Evolutionary conservation across 2,329 filamentous ascomycete species (phyloP).

Genomic region (Microdochium nivale): DNA sequence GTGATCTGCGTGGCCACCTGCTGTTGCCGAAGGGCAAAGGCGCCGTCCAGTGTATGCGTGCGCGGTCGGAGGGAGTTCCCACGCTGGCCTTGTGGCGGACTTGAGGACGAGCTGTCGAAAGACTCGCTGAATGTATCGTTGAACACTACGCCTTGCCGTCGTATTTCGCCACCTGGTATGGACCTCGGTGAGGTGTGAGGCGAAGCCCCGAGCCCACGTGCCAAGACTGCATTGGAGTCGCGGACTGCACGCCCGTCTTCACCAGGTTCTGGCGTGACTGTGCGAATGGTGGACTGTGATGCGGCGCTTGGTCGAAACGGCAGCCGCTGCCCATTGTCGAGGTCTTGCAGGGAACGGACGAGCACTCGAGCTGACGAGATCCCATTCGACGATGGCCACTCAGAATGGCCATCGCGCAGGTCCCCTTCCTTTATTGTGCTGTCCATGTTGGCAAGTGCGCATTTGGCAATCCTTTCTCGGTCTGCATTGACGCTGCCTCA

Average conservation of each 20-base stretch:
- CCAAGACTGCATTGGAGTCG: not conserved
- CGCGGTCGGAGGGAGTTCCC: conserved; percentile 37
- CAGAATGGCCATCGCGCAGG: not conserved
- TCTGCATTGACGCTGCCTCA: conserved; percentile 15
- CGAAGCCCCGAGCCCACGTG: conserved; percentile 13
- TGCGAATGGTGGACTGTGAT: conserved; percentile 42
- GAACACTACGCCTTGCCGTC: conserved; percentile 54
- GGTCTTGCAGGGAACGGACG: not conserved
- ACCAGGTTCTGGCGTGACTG: conserved; percentile 55
- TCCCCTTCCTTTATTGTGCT: conserved; percentile 10
- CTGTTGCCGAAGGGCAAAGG: conserved; percentile 33
- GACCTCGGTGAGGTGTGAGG: conserved; percentile 39
- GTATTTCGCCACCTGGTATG: conserved; percentile 32
- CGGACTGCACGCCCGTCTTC: conserved; percentile 19
- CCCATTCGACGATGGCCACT: conserved; percentile 2
- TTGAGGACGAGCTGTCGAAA: conserved; percentile 37
- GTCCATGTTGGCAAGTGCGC: conserved; percentile 7
- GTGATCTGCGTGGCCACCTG: conserved; percentile 18
- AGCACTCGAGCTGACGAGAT: conserved; percentile 15
- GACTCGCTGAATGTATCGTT: conserved; percentile 45
- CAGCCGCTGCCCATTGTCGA: not conserved
- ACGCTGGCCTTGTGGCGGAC: conserved; percentile 25
- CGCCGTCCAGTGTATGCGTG: conserved; percentile 50
- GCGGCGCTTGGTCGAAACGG: conserved; percentile 17
- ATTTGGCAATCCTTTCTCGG: conserved; percentile 6